Evolutionary conservation across 2,329 filamentous ascomycete species (phyloP), one percentile per base, ranked within the genome.

Genomic region (Neofusicoccum laricinum): DNA sequence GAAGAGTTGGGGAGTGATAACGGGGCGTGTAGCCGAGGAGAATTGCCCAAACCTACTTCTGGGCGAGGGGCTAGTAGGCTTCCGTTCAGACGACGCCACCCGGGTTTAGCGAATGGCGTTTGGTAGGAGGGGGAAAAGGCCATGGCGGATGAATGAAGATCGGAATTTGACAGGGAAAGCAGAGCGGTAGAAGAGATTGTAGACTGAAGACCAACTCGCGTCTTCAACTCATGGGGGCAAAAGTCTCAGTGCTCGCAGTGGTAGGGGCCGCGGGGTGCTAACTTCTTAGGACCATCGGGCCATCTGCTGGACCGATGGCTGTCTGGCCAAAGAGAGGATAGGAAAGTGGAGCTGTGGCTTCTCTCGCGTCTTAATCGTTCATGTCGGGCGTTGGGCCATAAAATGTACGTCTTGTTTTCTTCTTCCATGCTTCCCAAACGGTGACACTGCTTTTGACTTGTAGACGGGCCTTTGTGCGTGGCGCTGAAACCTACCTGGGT

Each of bases 401-500:
- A 19, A 43, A 17, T 19, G 50, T 45, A 25, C 5, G n/a, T 12
- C 15, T 38, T 7, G 10, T 6, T 46, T 14, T 59, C 30, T 21
- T 59, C 45, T 45, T 14, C 38, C 40, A 32, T 34, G 53, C 53
- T 34, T 59, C 38, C 43, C n/a, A 25, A 59, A 21, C 14, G 14
- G 53, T 34, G 53, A 30, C 53, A 57, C 53, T 40, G 17, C 19
- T 30, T 40, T 17, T 41, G 12, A 5, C 34, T 10, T 51, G 17
- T n/a, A n/a, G 25, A 30, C 25, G 25, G 30, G 38, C 10, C 7
- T 41, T 25, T n/a, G 38, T 30, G 25, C 8, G 30, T 36, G 55
- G 55, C 30, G 41, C 55, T 38, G 55, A 59, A 25, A 59, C 41
- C 40, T 59, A 59, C 55, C 55, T 36, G 25, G 40, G 40, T 59